phyloP scores from a whole-genome alignment of 768 basidiomycete genomes.

The Infundibulicybe gibba region DNA sequence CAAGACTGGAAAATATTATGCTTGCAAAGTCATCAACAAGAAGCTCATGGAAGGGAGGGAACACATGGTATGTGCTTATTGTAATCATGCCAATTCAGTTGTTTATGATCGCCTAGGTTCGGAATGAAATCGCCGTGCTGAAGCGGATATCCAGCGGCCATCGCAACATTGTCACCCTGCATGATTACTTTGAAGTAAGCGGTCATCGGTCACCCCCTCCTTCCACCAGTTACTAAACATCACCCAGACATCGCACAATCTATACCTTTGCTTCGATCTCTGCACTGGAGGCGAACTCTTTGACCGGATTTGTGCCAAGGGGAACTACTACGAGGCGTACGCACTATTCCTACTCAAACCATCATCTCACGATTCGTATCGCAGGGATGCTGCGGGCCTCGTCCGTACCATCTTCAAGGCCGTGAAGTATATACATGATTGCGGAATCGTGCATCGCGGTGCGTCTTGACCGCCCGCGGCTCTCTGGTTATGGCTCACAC shows the following conservation, averaged over 20 bases:
- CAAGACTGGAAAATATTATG: constrained; percentile 89
- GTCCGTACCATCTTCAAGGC: constrained; percentile 84
- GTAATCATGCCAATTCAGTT: not conserved
- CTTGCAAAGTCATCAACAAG: constrained; percentile 99
- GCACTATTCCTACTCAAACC: constrained; percentile 17
- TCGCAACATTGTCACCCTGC: constrained; percentile 86
- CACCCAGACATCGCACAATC: constrained; percentile 81
- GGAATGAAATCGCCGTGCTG: constrained; percentile 95
- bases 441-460: constrained; percentile 93
- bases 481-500: not conserved
- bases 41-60: constrained; percentile 97
- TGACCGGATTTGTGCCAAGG: constrained; percentile 96
- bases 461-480: constrained; percentile 12
- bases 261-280: constrained; percentile 93
- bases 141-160: constrained; percentile 92
- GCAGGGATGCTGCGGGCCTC: constrained; percentile 84
- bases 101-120: constrained; percentile 50
- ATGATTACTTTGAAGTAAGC: constrained; percentile 94
- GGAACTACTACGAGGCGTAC: constrained; percentile 93
- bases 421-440: constrained; percentile 88
- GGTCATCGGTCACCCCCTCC: constrained; percentile 3
- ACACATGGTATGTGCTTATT: constrained; percentile 69
- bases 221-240: not conserved
- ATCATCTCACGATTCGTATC: constrained; percentile 4
- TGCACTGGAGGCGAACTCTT: constrained; percentile 99